These are phyloP conservation scores for Aureobasidium sp. DNA, from an alignment of 2,329 filamentous ascomycete species.

Conservation along the genomic window DNA sequence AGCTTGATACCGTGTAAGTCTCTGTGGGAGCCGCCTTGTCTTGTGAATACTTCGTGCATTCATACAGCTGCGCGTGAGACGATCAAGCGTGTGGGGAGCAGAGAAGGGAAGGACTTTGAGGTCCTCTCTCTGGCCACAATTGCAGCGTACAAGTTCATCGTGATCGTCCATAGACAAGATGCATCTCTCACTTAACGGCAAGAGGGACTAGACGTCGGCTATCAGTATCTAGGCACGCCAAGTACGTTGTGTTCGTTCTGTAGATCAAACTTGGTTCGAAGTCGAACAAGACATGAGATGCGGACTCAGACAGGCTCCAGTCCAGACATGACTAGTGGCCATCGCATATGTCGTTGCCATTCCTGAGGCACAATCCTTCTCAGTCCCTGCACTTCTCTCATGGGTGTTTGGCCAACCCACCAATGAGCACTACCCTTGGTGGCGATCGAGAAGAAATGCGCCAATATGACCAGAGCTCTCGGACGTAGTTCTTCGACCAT, in stretches of 20 bases:
- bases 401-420: conserved; percentile 25
- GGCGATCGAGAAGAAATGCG: conserved; percentile 29
- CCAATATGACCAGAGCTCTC: conserved; percentile 29
- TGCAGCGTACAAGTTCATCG: not conserved
- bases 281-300: not conserved
- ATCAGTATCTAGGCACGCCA: too few relatives aligned
- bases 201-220: not conserved
- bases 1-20: too few relatives aligned
- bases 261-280: not conserved
- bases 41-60: not conserved
- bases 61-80: not conserved
- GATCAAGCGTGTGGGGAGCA: too few relatives aligned
- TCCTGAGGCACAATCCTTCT: conserved; percentile 22
- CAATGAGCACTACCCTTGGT: conserved; percentile 24
- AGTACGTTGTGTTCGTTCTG: not conserved
- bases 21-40: not conserved
- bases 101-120: not conserved
- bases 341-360: conserved; percentile 27
- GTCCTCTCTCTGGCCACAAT: too few relatives aligned
- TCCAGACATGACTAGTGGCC: conserved; percentile 21
- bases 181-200: not conserved
- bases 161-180: not conserved
- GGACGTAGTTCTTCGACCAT: conserved; percentile 27
- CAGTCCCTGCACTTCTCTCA: conserved; percentile 25
- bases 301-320: not conserved